Evolutionary conservation across 2,329 filamentous ascomycete genomes (phyloP).

Genomic region (Pezicula carpinea): DNA sequence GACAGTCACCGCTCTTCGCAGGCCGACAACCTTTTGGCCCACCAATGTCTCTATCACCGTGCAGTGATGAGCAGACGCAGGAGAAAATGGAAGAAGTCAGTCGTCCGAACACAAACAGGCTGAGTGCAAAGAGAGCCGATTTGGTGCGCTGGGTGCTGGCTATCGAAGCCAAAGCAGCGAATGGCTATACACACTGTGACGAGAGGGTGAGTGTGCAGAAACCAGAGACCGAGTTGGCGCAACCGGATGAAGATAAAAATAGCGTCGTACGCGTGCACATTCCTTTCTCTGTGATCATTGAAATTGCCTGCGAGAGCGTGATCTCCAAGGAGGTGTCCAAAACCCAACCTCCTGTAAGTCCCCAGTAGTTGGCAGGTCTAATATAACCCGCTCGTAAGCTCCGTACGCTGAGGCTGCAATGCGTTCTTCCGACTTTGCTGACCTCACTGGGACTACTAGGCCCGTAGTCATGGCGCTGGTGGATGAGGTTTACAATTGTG

Average conservation of each 20-base stretch:
- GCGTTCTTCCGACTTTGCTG: neutral
- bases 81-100: conserved; percentile 30
- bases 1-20: conserved; percentile 22
- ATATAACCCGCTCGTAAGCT: neutral
- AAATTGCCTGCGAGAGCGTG: conserved; percentile 21
- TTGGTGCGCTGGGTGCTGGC: conserved; percentile 28
- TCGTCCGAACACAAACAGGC: conserved; percentile 25
- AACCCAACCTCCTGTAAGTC: conserved; percentile 1
- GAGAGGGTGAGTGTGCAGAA: conserved; percentile 10
- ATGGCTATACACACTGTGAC: conserved; percentile 7
- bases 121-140: conserved; percentile 28
- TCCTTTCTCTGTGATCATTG: conserved; percentile 30
- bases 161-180: conserved; percentile 29
- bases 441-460: neutral
- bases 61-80: conserved; percentile 34
- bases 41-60: conserved; percentile 36
- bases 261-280: conserved; percentile 12
- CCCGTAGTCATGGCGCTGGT: neutral
- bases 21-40: conserved; percentile 27
- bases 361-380: neutral
- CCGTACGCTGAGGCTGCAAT: neutral
- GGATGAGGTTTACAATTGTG: neutral
- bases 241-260: conserved; percentile 6
- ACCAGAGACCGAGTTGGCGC: conserved; percentile 3
- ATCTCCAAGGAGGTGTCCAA: conserved; percentile 2